These are phyloP conservation scores for Fusarium temperatum DNA, from an alignment of 2,329 filamentous ascomycete genomes.

Conservation along the genomic window DNA sequence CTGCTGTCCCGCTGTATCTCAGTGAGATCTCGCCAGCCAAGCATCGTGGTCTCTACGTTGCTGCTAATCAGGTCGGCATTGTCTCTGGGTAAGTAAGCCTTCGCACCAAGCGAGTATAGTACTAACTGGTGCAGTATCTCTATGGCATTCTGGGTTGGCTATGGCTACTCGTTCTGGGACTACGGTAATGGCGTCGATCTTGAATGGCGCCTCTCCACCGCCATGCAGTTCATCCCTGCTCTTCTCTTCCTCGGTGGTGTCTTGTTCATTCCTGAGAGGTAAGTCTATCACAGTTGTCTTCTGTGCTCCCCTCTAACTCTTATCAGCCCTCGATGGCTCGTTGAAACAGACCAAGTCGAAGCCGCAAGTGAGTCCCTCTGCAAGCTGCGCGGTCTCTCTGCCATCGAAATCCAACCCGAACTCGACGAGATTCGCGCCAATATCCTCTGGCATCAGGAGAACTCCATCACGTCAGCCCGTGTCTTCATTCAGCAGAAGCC, in stretches of 20 bases:
- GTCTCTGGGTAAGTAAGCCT: conserved; percentile 2
- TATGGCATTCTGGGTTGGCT: conserved; percentile 18
- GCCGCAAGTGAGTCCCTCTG: not conserved
- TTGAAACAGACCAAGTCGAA: conserved; percentile 12
- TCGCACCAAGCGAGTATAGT: rapidly evolving
- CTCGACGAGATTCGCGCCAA: conserved; percentile 21
- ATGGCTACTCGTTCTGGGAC: conserved; percentile 19
- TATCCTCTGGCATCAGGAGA: conserved; percentile 16
- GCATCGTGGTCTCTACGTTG: conserved; percentile 13
- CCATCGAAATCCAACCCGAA: not conserved
- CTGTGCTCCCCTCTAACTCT: rapidly evolving
- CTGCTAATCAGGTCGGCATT: conserved; percentile 15
- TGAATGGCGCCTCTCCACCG: conserved; percentile 11
- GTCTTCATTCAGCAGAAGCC: conserved; percentile 16
- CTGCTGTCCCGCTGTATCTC: conserved; percentile 5
- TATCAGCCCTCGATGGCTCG: conserved; percentile 8
- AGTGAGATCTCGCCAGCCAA: conserved; percentile 17
- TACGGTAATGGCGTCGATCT: conserved; percentile 4
- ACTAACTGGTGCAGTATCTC: not conserved
- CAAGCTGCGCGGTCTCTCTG: not conserved
- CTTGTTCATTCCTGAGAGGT: conserved; percentile 17
- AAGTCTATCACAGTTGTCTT: rapidly evolving
- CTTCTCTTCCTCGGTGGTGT: conserved; percentile 2
- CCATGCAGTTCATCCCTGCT: conserved; percentile 15
- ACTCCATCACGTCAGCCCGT: conserved; percentile 11